Conservation (phyloP, 1,284 basidiomycete genomes). For the Apiotrichum veenhuisii region DNA sequence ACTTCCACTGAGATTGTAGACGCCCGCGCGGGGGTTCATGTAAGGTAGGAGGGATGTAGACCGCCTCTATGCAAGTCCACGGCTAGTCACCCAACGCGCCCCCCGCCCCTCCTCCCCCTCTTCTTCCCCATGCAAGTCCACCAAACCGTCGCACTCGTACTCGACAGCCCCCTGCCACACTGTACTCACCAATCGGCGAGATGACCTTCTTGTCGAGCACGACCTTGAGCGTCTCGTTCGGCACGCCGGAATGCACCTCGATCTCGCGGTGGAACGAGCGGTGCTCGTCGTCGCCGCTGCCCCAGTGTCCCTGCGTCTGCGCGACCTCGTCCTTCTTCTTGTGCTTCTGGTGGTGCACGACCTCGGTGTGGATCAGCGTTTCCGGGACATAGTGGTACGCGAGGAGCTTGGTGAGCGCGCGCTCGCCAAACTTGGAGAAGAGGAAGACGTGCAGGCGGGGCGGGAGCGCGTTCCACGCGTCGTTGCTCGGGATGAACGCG, state of each 20-base stretch:
- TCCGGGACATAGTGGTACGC: constrained; percentile 65
- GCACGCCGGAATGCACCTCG: constrained; percentile 56
- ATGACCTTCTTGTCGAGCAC: constrained; percentile 56
- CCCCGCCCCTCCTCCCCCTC: too few species aligned
- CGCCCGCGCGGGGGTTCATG: too few species aligned
- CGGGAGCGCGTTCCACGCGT: constrained; percentile 61
- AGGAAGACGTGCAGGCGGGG: constrained; percentile 59
- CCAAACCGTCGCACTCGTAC: too few species aligned
- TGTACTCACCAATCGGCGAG: constrained; percentile 41
- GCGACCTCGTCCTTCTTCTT: constrained; percentile 11
- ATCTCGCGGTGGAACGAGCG: constrained; percentile 54
- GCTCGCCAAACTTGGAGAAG: constrained; percentile 64
- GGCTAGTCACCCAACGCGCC: too few species aligned
- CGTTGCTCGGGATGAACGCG: constrained; percentile 63
- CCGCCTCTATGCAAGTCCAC: too few species aligned
- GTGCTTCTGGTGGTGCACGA: constrained; percentile 43
- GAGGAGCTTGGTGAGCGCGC: constrained; percentile 60
- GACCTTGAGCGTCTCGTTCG: constrained; percentile 54
- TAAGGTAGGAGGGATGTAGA: too few species aligned
- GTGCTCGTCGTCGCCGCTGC: constrained; percentile 29
- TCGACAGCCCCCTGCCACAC: too few species aligned
- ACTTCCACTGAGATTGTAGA: too few species aligned
- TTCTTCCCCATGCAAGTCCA: too few species aligned
- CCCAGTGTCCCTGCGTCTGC: background rate
- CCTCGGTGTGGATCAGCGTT: constrained; percentile 59